Percentiles rank a stretch among this genome's conserved stretches.
Conservation (phyloP, 2,329 filamentous ascomycete genomes). For the Xylariomycetidae sp. region DNA sequence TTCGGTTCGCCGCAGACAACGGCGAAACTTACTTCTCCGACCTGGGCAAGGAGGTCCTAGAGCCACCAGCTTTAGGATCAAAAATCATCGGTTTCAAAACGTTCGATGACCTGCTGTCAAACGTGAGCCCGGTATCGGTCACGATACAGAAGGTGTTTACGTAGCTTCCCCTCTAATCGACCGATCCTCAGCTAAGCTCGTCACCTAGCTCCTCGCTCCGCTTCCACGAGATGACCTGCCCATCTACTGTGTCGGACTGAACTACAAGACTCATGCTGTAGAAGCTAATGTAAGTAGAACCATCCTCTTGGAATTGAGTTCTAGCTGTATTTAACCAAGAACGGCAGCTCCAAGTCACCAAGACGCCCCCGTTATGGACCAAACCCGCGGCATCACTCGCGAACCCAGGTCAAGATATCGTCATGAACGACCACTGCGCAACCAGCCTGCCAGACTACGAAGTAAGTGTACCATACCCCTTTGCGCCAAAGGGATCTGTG, state of each 20-base stretch:
- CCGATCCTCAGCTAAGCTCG: not conserved
- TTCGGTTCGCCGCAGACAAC: conserved; percentile 14
- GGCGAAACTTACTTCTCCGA: conserved; percentile 12
- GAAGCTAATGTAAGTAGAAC: conserved; percentile 9
- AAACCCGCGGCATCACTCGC: conserved; percentile 30
- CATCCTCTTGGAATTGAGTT: not conserved
- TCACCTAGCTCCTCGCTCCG: conserved; percentile 8
- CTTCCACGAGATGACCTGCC: conserved; percentile 9
- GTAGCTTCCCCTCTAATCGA: not conserved
- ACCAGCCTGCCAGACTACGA: conserved; percentile 33
- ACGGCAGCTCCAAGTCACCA: conserved; percentile 7
- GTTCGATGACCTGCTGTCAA: conserved; percentile 7
- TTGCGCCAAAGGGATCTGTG: too few relatives aligned
- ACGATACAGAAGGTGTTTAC: conserved; percentile 11
- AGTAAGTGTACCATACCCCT: conserved; percentile 1
- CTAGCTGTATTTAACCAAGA: not conserved
- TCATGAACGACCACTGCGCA: conserved; percentile 33
- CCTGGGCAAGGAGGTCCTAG: conserved; percentile 8
- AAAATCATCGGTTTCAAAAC: conserved; percentile 8
- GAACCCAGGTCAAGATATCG: conserved; percentile 22
- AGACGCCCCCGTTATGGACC: conserved; percentile 29
- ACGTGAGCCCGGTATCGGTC: not conserved
- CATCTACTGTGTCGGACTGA: conserved; percentile 24
- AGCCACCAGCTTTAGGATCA: conserved; percentile 4
- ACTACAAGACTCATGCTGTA: conserved; percentile 16